Percentiles rank a stretch among this genome's conserved stretches.
These are phyloP conservation scores for Penicillium verrucosum DNA, from an alignment of 2,329 filamentous ascomycete species.

Conservation along the genomic window DNA sequence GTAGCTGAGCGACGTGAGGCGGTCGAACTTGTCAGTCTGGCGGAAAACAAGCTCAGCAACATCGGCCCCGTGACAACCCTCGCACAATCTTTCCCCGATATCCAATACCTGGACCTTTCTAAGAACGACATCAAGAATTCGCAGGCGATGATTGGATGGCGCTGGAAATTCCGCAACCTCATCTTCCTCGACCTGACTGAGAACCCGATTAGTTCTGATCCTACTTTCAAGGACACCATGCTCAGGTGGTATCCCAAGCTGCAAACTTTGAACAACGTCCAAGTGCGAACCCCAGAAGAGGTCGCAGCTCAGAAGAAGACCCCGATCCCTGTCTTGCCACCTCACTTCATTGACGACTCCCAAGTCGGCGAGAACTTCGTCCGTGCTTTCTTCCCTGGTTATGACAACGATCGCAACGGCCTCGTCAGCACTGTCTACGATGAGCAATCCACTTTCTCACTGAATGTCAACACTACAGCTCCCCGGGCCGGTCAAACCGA, in stretches of 20 bases:
- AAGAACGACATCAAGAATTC: conserved; percentile 72
- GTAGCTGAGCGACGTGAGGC: conserved; percentile 69
- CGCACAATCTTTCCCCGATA: conserved; percentile 74
- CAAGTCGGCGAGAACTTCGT: conserved; percentile 74
- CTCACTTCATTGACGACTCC: conserved; percentile 71
- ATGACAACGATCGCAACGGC: conserved; percentile 66
- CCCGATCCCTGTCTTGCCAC: conserved; percentile 60
- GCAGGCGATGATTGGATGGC: conserved; percentile 70
- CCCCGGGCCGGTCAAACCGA: conserved; percentile 52
- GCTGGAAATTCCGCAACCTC: conserved; percentile 71
- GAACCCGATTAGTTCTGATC: conserved; percentile 67
- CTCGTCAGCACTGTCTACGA: conserved; percentile 72
- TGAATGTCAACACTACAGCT: conserved; percentile 66
- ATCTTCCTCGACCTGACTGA: conserved; percentile 75
- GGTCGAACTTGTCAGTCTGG: conserved; percentile 77
- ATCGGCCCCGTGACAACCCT: conserved; percentile 71
- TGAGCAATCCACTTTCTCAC: conserved; percentile 68
- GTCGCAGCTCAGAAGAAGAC: conserved; percentile 57
- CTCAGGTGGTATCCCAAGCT: conserved; percentile 80
- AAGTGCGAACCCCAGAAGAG: conserved; percentile 71
- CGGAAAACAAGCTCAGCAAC: conserved; percentile 73
- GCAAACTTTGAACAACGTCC: conserved; percentile 69
- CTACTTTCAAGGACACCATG: conserved; percentile 65
- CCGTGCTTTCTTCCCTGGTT: conserved; percentile 68
- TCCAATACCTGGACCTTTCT: conserved; percentile 86